Percentiles rank a stretch among this genome's conserved stretches.
phyloP scores from a whole-genome alignment of 345 rosid species.

The Gossypium mustelinum region DNA sequence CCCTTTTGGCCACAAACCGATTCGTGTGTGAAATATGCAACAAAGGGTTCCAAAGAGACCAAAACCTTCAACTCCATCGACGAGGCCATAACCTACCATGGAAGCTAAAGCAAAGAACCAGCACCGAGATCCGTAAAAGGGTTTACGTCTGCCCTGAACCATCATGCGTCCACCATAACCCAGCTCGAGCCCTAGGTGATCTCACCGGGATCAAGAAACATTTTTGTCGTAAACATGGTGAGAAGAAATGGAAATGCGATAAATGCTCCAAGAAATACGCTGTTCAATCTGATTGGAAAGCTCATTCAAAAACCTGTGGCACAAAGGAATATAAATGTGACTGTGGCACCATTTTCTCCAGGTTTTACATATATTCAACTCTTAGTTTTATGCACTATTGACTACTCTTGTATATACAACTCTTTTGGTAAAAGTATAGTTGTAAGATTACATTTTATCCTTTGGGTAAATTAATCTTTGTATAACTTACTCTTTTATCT shows the following conservation, averaged over 20 bases:
- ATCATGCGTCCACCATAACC: constrained; percentile 57
- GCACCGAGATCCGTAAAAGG: constrained; percentile 33
- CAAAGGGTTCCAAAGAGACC: constrained; percentile 46
- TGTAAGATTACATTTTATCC: too few species aligned
- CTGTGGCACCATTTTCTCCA: constrained; percentile 56
- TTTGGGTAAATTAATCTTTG: too few species aligned
- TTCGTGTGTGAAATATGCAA: constrained; percentile 39
- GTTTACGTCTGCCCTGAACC: constrained; percentile 65
- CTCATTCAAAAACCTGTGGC: constrained; percentile 66
- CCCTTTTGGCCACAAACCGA: constrained; percentile 33
- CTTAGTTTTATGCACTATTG: too few species aligned
- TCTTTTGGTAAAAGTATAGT: too few species aligned
- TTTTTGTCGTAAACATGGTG: constrained; percentile 62
- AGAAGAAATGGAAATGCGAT: constrained; percentile 66
- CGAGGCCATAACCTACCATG: constrained; percentile 41
- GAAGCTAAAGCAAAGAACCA: constrained; percentile 31
- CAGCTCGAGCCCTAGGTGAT: constrained; percentile 61
- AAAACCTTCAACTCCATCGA: constrained; percentile 38
- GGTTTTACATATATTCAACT: constrained; percentile 27
- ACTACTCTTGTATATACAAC: too few species aligned
- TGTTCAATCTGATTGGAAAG: constrained; percentile 63
- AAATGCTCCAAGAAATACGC: constrained; percentile 67
- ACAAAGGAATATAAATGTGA: constrained; percentile 65
- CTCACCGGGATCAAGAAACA: constrained; percentile 77
- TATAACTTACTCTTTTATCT: too few species aligned